Base-by-base conservation (phyloP, 805 yeast genomes). In the Wickerhamiella bombiphila region DNA sequence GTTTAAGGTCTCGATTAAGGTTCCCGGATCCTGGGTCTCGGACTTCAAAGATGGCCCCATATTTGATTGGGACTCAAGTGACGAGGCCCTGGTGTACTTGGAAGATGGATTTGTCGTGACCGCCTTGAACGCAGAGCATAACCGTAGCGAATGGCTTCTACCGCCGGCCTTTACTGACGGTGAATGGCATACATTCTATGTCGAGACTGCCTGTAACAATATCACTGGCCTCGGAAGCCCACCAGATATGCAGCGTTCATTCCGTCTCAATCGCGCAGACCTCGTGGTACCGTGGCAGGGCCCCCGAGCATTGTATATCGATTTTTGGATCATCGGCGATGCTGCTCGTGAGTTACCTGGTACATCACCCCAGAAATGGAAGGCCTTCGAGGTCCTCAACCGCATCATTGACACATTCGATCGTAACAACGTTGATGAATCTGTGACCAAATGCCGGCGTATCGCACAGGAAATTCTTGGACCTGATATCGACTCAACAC, bases 141-240 rank as follows among this genome's bases (percentile, higher is more conserved):
- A 51, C 36, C 69, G 98, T 48, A 71, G 71, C 9, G 79, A 80
- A 42, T 82, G 78, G 61, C 68, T 66, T 16, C 50, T 85, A 31
- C 91, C 93, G 1, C 55, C 64, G 6, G 55, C 57, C 5, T 46
- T 49, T 45, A 64, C 62, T 45, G 67, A 60, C 37, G 63, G 70
- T 4, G 59, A 66, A 9, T 66, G 71, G 47, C 80, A 79, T 53
- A 55, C 56, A 2, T 82, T 86, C 49, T 91, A 80, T 56, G 61
- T 91, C 39, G 98, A 88, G 56, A 76, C 83, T 53, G 80, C 91
- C 9, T 88, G 95, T 55, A 91, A 88, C 60, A 93, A 94, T 14
- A 88, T 88, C 91, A 82, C 80, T 56, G 94, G 94, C 9, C 70
- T 74, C 44, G 78, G 80, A 32, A 56, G 63, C 30, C 81, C 81